phyloP scores from a whole-genome alignment of 345 rosid genomes.

The Mangifera indica region DNA sequence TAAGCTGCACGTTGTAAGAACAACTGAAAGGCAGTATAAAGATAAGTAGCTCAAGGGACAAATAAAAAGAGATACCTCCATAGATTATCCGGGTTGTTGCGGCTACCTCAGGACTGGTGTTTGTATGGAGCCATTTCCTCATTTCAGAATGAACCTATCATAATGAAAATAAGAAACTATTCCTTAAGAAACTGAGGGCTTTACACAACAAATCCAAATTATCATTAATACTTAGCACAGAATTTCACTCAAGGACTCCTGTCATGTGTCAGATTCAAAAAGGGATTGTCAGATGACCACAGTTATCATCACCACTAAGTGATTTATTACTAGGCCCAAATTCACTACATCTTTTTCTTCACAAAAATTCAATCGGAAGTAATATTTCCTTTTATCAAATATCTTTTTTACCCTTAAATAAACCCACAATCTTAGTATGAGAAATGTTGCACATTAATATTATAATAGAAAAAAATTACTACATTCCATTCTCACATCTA shows the following conservation, averaged over 20 bases:
- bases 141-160: constrained; percentile 72
- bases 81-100: constrained; percentile 75
- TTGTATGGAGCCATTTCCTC: constrained; percentile 82
- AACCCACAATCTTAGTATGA: too few relatives aligned
- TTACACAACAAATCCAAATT: not conserved
- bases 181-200: not conserved
- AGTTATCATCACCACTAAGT: too few relatives aligned
- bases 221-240: not conserved
- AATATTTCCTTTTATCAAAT: too few relatives aligned
- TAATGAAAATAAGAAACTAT: constrained; percentile 5
- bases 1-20: not conserved
- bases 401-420: too few relatives aligned
- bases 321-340: too few relatives aligned
- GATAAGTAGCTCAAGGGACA: not conserved
- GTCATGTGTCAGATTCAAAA: too few relatives aligned
- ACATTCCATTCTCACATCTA: too few relatives aligned
- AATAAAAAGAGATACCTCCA: constrained; percentile 58
- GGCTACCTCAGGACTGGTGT: constrained; percentile 66
- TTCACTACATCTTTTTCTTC: too few relatives aligned
- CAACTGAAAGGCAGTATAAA: not conserved
- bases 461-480: too few relatives aligned
- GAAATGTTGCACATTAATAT: too few relatives aligned
- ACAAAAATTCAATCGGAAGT: too few relatives aligned
- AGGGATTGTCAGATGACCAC: too few relatives aligned
- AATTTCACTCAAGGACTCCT: not conserved